Evolutionary conservation across 2,329 filamentous ascomycete genomes (phyloP).

Genomic region (Passalora sequoiae): DNA sequence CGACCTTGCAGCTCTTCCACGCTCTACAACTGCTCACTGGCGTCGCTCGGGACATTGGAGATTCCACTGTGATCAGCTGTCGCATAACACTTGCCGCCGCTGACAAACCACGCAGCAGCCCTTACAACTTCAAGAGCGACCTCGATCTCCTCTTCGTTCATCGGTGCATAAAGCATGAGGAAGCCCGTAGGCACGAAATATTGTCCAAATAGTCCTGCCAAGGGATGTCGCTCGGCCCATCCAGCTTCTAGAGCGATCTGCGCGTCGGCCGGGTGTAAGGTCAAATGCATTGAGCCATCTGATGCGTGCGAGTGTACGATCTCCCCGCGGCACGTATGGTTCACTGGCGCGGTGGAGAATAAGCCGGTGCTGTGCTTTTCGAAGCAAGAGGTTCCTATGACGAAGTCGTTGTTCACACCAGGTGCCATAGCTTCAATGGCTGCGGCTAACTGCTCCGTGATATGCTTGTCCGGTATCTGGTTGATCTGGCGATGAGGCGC

Average conservation of each 20-base stretch:
- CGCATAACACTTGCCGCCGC: no score
- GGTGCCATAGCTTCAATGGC: slow-evolving; percentile 51
- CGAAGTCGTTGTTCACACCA: slow-evolving; percentile 37
- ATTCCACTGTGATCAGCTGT: no score
- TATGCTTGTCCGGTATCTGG: slow-evolving; percentile 54
- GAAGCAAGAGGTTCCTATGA: slow-evolving; percentile 64
- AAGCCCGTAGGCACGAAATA: slow-evolving; percentile 62
- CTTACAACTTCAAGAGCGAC: slow-evolving; percentile 65
- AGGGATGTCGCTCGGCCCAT: slow-evolving; percentile 67
- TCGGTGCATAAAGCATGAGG: slow-evolving; percentile 75
- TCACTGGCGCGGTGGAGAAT: slow-evolving; percentile 62
- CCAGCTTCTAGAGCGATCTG: slow-evolving; percentile 65
- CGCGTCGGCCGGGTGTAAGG: slow-evolving; percentile 72
- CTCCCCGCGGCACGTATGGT: slow-evolving; percentile 71
- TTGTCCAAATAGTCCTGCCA: slow-evolving; percentile 62
- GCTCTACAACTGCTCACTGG: no score
- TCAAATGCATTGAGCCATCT: slow-evolving; percentile 66
- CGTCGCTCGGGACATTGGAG: no score
- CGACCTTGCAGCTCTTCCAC: no score
- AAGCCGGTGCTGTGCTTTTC: slow-evolving; percentile 67
- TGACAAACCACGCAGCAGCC: slow-evolving; percentile 66
- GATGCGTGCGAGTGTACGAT: slow-evolving; percentile 72
- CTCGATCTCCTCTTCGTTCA: slow-evolving; percentile 62
- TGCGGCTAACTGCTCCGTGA: slow-evolving; percentile 53
- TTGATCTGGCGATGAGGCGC: slow-evolving; percentile 75